Evolutionary conservation across 2,329 filamentous ascomycete genomes (phyloP), one percentile per base, ranked within the genome.

Genomic region (Stachybotrys elegans): DNA sequence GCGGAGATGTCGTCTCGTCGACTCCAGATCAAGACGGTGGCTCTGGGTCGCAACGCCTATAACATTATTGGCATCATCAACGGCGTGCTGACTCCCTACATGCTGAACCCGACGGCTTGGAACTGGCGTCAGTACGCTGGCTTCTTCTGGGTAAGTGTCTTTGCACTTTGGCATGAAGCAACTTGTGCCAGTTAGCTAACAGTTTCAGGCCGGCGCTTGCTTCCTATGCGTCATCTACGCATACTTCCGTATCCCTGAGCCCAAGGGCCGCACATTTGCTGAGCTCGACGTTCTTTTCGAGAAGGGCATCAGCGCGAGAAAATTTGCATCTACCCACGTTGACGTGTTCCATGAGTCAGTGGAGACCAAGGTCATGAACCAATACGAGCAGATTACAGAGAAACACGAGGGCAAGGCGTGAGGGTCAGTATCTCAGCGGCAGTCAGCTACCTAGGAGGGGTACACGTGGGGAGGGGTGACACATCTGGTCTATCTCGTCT

Each of bases 11-110:
- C 88, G 0, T 89, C 88, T 0, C 80, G 87, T 13, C 79, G 90
- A 2, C 75, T 96, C 25, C 86, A 91, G 59, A 91, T 94, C 70
- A 95, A 95, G 72, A 95, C 91, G 1, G 86, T 95, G 19, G 90
- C 93, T 1, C 76, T 95, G 3, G 89, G 86, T 2, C 84, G 90
- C 44, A 87, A 88, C 54, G 69, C 89, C 37, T 87, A 86, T 75
- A 78, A 62, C 57, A 70, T 95, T 41, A 86, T 91, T 35, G 84
- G 79, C 50, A 95, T 96, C 52, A 68, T 95, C 55, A 88, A 83
- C 59, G 84, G 81, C 41, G 84, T 95, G 4, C 66, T 95, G 32
- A 94, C 88, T 0, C 90, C 90, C 0, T 95, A 94, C 67, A 95
- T 95, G 90, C 76, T 95, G 34, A 95, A 95, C 67, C 88, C 90